A percentile compares a stretch with the other conserved stretches of the same genome.
phyloP scores from a whole-genome alignment of 441 rosid species.

The Populus hybrid region DNA sequence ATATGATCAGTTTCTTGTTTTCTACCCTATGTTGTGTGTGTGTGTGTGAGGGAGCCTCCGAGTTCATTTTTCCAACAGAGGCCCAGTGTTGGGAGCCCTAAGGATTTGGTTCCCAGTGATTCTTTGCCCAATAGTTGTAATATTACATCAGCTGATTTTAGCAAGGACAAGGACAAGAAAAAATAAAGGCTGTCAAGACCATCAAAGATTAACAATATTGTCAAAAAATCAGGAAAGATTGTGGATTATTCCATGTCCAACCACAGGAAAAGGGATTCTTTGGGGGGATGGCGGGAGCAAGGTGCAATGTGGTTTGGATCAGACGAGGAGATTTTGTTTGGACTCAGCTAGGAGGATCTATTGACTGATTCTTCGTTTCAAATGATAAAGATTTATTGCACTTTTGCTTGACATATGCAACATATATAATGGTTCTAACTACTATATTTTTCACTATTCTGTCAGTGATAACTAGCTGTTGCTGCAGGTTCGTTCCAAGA shows the following conservation, averaged over 20 bases:
- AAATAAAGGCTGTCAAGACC: not conserved
- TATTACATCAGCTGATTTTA: no score
- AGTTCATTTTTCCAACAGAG: no score
- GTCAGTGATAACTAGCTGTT: not conserved
- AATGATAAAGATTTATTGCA: not conserved
- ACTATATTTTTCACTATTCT: not conserved
- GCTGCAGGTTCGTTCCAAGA: constrained; percentile 26
- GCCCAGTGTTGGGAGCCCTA: constrained; percentile 42
- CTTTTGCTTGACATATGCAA: not conserved
- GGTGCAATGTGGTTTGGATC: constrained; percentile 8
- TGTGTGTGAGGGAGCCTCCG: no score
- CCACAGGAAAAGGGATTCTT: not conserved
- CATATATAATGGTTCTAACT: no score
- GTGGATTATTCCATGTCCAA: not conserved
- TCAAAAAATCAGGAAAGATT: not conserved
- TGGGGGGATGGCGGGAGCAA: no score
- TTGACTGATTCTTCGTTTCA: no score
- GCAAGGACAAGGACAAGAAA: not conserved
- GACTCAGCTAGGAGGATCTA: constrained; percentile 37
- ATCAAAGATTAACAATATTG: not conserved
- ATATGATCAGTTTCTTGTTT: no score
- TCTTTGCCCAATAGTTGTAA: constrained; percentile 12
- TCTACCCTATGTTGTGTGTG: no score
- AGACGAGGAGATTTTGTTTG: constrained; percentile 30
- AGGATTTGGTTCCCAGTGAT: constrained; percentile 43